Conservation (phyloP, 805 yeast species). For the Vanderwaltozyma yarrowii region DNA sequence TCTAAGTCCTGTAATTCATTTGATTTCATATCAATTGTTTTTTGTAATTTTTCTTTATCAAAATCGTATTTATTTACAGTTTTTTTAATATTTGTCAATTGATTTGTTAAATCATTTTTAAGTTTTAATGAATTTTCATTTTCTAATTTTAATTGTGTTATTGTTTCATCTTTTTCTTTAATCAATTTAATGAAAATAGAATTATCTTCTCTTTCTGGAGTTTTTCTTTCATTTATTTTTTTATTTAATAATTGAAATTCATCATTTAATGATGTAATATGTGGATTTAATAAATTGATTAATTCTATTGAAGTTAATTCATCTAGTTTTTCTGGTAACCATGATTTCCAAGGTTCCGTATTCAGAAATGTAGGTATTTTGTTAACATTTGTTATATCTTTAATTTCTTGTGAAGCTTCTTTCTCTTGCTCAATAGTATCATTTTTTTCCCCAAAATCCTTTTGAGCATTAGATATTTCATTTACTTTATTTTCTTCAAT, state of each 20-base stretch:
- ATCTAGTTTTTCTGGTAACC: background rate
- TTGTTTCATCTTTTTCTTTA: conserved; percentile 35
- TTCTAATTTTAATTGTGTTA: conserved; percentile 18
- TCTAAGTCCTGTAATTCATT: conserved; percentile 2
- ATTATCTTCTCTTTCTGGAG: conserved; percentile 5
- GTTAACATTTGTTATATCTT: no score
- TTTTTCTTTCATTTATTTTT: background rate
- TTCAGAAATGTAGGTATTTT: background rate
- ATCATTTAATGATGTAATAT: conserved; percentile 1
- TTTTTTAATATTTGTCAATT: conserved; percentile 51
- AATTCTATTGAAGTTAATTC: background rate
- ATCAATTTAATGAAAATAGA: conserved; percentile 16
- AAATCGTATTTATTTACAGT: conserved; percentile 29
- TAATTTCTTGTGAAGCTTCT: no score
- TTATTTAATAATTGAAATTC: conserved; percentile 2
- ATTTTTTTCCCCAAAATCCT: no score
- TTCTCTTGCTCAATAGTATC: no score
- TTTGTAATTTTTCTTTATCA: conserved; percentile 5
- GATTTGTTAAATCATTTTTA: conserved; percentile 58
- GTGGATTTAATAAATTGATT: conserved; percentile 5
- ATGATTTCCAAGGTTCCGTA: background rate
- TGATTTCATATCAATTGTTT: background rate
- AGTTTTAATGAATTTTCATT: conserved; percentile 63
- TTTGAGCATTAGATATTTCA: no score
- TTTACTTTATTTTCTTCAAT: no score